Evolutionary conservation across 129 eudicot species (phyloP), one percentile per base, ranked within the genome.

Genomic region (Lactuca saligna): DNA sequence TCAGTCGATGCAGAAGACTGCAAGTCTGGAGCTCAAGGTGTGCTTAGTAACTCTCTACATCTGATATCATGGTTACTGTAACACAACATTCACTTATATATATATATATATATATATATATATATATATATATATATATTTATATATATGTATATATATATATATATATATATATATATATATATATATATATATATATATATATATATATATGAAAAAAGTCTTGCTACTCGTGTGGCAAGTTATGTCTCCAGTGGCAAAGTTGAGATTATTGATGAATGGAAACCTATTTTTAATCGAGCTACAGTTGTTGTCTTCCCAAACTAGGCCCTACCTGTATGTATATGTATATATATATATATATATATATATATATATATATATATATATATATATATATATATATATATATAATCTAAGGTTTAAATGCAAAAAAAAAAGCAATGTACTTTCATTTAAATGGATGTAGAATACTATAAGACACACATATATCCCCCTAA

Each of bases 301-400:
- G 83, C 99, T 37, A 77, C 86, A 25, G 88, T 84, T 68, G 84
- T 83, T 60, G 99, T 94, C 80, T 94, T 89, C 70, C 97, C 93
- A 63, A 87, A 85, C 70, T 78, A 89, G 57, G 85, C 87, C 58
- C 82, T 94, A 17, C 93, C 94, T 87, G 99, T 94, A 90, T 59
- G 70, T 61, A 50, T 68, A n/a, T n/a, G n/a, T n/a, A n/a, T n/a
- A n/a, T n/a, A n/a, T n/a, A n/a, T n/a, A n/a, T n/a, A n/a, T n/a
- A n/a, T n/a, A n/a, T n/a, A n/a, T n/a, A n/a, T n/a, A n/a, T n/a
- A n/a, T n/a, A n/a, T n/a, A n/a, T n/a, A n/a, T n/a, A n/a, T n/a
- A n/a, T n/a, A n/a, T n/a, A n/a, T n/a, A n/a, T n/a, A n/a, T n/a
- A n/a, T n/a, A n/a, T n/a, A n/a, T n/a, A n/a, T n/a, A n/a, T n/a